These are phyloP conservation scores for Irineochytrium annulatum DNA, from an alignment of 192 early-diverging fungal genomes.

Conservation along the genomic window DNA sequence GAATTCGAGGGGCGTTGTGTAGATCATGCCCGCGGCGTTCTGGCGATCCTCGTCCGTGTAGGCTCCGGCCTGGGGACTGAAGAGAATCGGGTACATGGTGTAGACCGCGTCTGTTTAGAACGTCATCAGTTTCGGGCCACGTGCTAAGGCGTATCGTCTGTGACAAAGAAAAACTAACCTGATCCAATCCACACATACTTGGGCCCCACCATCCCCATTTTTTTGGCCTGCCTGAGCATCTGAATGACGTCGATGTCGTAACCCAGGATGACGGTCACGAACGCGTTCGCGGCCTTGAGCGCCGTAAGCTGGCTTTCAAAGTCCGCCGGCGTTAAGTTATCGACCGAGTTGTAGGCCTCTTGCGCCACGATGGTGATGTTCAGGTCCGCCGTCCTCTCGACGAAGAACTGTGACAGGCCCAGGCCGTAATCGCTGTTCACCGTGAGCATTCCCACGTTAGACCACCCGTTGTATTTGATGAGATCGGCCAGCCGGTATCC, in stretches of 20 bases:
- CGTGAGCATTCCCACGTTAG: neutral
- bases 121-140: too few relatives aligned
- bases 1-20: neutral
- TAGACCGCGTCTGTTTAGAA: too few relatives aligned
- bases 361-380: neutral
- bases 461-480: neutral
- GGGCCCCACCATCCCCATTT: neutral
- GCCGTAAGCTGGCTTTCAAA: neutral
- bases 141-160: too few relatives aligned
- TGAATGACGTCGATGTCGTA: slow-evolving; percentile 3
- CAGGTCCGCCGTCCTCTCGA: neutral
- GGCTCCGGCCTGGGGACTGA: too few relatives aligned
- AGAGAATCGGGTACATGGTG: too few relatives aligned
- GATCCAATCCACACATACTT: slow-evolving; percentile 46
- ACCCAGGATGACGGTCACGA: neutral
- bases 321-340: too few relatives aligned
- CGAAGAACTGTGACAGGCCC: neutral
- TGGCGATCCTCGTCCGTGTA: neutral
- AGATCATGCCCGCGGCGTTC: neutral
- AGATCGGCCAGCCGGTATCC: neutral
- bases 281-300: neutral
- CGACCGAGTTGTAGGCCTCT: neutral
- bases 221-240: neutral
- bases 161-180: too few relatives aligned
- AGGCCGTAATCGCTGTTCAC: neutral